A percentile compares a stretch with the other conserved stretches of the same genome.
Evolutionary conservation across 2,329 filamentous ascomycete genomes (phyloP).

Genomic region (Lachnellula occidentalis): DNA sequence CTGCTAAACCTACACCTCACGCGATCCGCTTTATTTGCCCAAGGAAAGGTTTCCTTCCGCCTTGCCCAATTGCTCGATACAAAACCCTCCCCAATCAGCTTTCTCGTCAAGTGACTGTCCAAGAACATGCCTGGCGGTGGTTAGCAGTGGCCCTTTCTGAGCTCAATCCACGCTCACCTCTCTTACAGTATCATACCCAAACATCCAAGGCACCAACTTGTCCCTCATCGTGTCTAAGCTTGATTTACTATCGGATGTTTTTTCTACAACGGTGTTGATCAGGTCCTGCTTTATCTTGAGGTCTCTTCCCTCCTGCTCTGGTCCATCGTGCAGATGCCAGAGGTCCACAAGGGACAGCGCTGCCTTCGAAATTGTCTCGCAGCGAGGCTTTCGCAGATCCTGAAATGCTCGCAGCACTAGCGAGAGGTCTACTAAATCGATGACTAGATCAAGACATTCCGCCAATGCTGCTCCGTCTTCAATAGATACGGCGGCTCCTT

Average conservation of each 20-base stretch:
- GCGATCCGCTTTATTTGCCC: too few relatives aligned
- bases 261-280: slow-evolving; percentile 38
- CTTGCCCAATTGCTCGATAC: background rate
- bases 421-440: slow-evolving; percentile 38
- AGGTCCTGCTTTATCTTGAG: slow-evolving; percentile 44
- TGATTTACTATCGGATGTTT: slow-evolving; percentile 34
- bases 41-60: background rate
- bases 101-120: background rate
- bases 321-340: slow-evolving; percentile 47
- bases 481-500: slow-evolving; percentile 59
- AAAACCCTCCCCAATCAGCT: background rate
- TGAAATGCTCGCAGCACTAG: slow-evolving; percentile 39
- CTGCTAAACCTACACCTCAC: too few relatives aligned
- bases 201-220: slow-evolving; percentile 55
- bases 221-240: slow-evolving; percentile 36
- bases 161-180: slow-evolving; percentile 35
- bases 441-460: slow-evolving; percentile 45
- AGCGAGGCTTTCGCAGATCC: slow-evolving; percentile 40
- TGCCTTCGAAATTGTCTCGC: slow-evolving; percentile 50
- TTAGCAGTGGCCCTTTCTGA: background rate
- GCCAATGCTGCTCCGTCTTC: slow-evolving; percentile 63
- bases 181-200: slow-evolving; percentile 53
- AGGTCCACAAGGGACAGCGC: slow-evolving; percentile 42
- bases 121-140: background rate
- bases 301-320: slow-evolving; percentile 52